These are phyloP conservation scores for Alternaria ethzedia DNA, from an alignment of 2,329 filamentous ascomycete genomes.

Conservation along the genomic window DNA sequence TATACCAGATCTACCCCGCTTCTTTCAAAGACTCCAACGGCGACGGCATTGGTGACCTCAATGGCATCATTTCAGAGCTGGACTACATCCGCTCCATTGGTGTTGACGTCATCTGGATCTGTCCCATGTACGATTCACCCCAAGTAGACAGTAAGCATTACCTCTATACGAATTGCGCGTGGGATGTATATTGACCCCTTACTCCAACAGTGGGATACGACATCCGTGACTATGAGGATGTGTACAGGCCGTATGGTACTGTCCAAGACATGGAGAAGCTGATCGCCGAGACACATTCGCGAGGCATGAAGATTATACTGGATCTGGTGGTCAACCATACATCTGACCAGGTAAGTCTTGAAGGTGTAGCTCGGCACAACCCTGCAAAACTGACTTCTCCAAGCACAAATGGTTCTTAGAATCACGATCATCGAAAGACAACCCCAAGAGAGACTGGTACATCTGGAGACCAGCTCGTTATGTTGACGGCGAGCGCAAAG, in stretches of 20 bases:
- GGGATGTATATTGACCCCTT: not conserved
- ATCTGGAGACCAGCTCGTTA: slow-evolving; percentile 59
- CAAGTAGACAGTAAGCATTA: slow-evolving; percentile 47
- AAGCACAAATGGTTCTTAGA: slow-evolving; percentile 65
- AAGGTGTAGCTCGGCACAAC: not conserved
- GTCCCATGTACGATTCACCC: slow-evolving; percentile 54
- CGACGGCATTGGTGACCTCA: slow-evolving; percentile 63
- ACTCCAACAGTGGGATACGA: slow-evolving; percentile 43
- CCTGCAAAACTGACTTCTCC: slow-evolving; percentile 4
- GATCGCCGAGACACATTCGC: slow-evolving; percentile 43
- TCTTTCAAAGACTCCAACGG: slow-evolving; percentile 66
- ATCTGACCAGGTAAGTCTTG: slow-evolving; percentile 35
- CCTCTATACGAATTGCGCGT: not conserved
- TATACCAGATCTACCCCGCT: slow-evolving; percentile 69
- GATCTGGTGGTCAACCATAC: slow-evolving; percentile 53
- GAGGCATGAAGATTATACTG: slow-evolving; percentile 48
- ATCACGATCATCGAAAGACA: slow-evolving; percentile 57
- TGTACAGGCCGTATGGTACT: slow-evolving; percentile 50
- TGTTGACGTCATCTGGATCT: slow-evolving; percentile 48
- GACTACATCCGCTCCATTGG: slow-evolving; percentile 62
- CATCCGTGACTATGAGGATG: slow-evolving; percentile 48
- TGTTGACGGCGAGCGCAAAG: slow-evolving; percentile 65
- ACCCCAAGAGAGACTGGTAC: slow-evolving; percentile 63
- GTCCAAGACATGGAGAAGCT: slow-evolving; percentile 49
- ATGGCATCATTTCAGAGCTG: slow-evolving; percentile 63